phyloP scores from a whole-genome alignment of 2,329 filamentous ascomycete species.

The Trichophaea hybrida region DNA sequence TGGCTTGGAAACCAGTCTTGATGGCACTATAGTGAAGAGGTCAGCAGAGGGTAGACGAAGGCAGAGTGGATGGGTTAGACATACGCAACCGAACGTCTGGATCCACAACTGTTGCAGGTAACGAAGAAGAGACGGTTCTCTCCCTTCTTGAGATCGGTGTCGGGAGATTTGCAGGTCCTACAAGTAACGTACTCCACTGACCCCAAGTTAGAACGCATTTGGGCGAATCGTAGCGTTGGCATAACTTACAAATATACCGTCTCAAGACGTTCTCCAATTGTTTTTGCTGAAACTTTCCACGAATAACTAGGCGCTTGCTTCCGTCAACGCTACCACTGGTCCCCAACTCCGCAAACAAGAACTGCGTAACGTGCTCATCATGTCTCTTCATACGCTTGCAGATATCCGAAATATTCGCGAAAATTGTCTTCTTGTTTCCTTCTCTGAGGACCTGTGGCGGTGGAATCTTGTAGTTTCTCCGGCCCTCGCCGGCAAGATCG shows the following conservation, averaged over 20 bases:
- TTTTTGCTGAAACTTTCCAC: conserved; percentile 99
- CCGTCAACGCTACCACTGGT: conserved; percentile 93
- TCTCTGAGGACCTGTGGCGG: conserved; percentile 96
- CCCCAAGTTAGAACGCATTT: neutral
- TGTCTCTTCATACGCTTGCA: conserved; percentile 99
- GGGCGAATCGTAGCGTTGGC: neutral
- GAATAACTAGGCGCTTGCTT: conserved; percentile 85
- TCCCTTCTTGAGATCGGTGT: conserved; percentile 94
- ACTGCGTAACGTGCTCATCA: conserved; percentile 93
- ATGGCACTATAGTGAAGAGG: conserved; percentile 63
- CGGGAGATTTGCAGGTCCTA: conserved; percentile 91
- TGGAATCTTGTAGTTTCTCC: conserved; percentile 95
- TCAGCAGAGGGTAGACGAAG: conserved; percentile 55
- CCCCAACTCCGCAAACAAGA: conserved; percentile 95
- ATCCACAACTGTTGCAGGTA: conserved; percentile 63
- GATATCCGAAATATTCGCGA: conserved; percentile 97
- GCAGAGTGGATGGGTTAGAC: conserved; percentile 35
- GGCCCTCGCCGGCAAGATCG: conserved; percentile 72
- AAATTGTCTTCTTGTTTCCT: conserved; percentile 99
- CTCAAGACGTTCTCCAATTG: conserved; percentile 95
- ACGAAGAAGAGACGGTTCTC: conserved; percentile 99
- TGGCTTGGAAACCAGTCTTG: conserved; percentile 99
- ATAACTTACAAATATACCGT: conserved; percentile 72
- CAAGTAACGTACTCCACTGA: conserved; percentile 92
- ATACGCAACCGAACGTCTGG: conserved; percentile 29